Conservation (phyloP, 208 protist genomes). For the Leishmania gerbilli region DNA sequence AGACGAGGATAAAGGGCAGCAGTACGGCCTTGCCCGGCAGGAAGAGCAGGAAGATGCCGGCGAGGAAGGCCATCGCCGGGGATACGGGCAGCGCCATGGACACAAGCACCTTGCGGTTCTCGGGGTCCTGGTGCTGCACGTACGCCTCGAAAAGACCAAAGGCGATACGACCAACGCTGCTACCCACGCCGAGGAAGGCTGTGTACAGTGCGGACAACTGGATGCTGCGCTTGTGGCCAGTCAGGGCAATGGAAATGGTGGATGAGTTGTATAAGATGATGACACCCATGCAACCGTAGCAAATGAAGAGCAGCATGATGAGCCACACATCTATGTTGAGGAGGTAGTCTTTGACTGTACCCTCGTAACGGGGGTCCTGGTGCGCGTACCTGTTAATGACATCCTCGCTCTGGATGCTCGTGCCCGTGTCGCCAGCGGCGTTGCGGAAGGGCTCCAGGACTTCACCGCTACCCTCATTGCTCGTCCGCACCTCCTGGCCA, state of each 20-base stretch:
- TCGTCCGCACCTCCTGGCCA: conserved; percentile 13
- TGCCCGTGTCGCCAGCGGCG: not conserved
- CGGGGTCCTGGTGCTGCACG: conserved; percentile 57
- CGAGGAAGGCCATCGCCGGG: conserved; percentile 44
- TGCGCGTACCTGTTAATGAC: conserved; percentile 10
- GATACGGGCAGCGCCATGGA: conserved; percentile 60
- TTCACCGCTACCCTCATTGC: not conserved
- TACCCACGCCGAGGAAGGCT: conserved; percentile 67
- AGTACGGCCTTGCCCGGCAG: conserved; percentile 50
- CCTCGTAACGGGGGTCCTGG: conserved; percentile 62
- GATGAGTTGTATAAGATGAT: conserved; percentile 76
- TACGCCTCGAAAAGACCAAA: conserved; percentile 72
- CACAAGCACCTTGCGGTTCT: conserved; percentile 47
- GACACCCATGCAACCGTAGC: conserved; percentile 45
- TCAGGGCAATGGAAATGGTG: conserved; percentile 63
- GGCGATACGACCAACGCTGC: conserved; percentile 51
- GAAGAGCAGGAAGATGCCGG: conserved; percentile 48
- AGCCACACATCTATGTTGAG: conserved; percentile 50
- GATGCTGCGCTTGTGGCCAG: conserved; percentile 36
- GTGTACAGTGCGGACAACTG: conserved; percentile 60
- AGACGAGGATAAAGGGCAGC: conserved; percentile 64
- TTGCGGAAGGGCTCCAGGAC: not conserved
- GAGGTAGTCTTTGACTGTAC: conserved; percentile 44
- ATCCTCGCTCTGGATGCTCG: conserved; percentile 5
- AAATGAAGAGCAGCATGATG: conserved; percentile 56